A percentile compares a stretch with the other conserved stretches of the same genome.
These are phyloP conservation scores for Lathyrus sativus DNA, from an alignment of 306 rosid species.

Conservation along the genomic window DNA sequence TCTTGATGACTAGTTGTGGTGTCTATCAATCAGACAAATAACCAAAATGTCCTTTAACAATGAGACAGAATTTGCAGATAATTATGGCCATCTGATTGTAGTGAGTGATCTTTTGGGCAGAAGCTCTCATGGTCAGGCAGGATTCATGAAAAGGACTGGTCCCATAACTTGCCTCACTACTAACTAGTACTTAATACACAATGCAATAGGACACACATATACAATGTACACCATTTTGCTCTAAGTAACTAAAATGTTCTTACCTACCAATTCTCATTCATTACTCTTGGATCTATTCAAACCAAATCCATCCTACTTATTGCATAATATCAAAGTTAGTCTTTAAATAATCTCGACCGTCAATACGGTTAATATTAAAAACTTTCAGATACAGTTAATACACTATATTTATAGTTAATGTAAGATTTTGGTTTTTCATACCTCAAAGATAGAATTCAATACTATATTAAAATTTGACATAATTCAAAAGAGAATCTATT, in stretches of 20 bases:
- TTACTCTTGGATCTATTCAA: slow-evolving; percentile 37
- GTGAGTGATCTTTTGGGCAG: slow-evolving; percentile 48
- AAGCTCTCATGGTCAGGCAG: slow-evolving; percentile 50
- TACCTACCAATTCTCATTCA: slow-evolving; percentile 48
- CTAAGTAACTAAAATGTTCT: slow-evolving; percentile 41
- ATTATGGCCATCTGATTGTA: slow-evolving; percentile 54
- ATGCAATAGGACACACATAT: slow-evolving; percentile 36
- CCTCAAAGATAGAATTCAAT: no score
- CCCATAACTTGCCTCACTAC: slow-evolving; percentile 41
- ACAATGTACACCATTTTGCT: slow-evolving; percentile 49
- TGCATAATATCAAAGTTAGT: not conserved
- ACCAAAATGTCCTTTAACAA: slow-evolving; percentile 63
- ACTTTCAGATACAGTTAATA: no score
- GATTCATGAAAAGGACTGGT: slow-evolving; percentile 48
- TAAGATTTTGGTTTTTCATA: not conserved
- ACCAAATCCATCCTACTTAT: slow-evolving; percentile 41
- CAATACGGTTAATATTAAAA: no score
- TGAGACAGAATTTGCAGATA: slow-evolving; percentile 56
- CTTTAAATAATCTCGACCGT: not conserved
- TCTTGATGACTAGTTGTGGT: slow-evolving; percentile 41
- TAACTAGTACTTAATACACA: slow-evolving; percentile 30
- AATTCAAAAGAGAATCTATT: not conserved
- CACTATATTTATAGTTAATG: not conserved
- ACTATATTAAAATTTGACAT: not conserved
- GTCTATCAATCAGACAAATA: slow-evolving; percentile 44